Evolutionary conservation across 148 eudicot genomes (phyloP).

Genomic region (Rhododendron ferrugineum): DNA sequence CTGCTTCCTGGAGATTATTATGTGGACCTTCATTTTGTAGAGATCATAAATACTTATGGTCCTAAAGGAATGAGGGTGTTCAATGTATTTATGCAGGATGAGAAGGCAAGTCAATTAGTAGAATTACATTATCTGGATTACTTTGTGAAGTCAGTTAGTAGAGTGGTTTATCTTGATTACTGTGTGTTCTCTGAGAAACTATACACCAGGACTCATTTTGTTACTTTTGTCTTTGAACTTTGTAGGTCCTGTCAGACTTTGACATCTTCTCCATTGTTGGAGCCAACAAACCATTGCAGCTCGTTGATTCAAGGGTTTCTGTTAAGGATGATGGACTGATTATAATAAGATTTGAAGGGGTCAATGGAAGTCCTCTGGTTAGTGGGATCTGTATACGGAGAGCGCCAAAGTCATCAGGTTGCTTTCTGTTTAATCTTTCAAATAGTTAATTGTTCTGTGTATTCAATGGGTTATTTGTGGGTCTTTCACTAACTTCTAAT

Average conservation of each 20-base stretch:
- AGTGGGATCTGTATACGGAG: constrained; percentile 85
- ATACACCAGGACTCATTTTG: not conserved
- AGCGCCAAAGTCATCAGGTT: constrained; percentile 64
- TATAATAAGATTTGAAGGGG: constrained; percentile 67
- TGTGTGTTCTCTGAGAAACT: not conserved
- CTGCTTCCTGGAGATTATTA: constrained; percentile 68
- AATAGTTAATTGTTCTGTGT: not conserved
- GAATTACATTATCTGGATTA: constrained; percentile 3
- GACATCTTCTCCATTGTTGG: constrained; percentile 89
- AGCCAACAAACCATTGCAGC: constrained; percentile 82
- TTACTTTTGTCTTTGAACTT: constrained; percentile 13
- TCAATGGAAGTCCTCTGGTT: constrained; percentile 65
- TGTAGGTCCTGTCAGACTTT: constrained; percentile 77
- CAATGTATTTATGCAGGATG: constrained; percentile 75
- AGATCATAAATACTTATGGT: constrained; percentile 68
- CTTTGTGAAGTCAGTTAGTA: not conserved
- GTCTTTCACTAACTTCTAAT: not conserved
- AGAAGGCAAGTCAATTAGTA: constrained; percentile 61
- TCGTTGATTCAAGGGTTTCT: constrained; percentile 60
- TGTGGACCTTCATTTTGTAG: constrained; percentile 85
- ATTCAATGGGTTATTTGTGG: too few species aligned
- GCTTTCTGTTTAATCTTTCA: not conserved
- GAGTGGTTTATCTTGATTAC: not conserved
- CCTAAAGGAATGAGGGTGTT: constrained; percentile 90
- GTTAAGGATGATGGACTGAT: constrained; percentile 59